Base-by-base conservation (phyloP, 345 rosid genomes). In the Eucalyptus pauciflora region DNA sequence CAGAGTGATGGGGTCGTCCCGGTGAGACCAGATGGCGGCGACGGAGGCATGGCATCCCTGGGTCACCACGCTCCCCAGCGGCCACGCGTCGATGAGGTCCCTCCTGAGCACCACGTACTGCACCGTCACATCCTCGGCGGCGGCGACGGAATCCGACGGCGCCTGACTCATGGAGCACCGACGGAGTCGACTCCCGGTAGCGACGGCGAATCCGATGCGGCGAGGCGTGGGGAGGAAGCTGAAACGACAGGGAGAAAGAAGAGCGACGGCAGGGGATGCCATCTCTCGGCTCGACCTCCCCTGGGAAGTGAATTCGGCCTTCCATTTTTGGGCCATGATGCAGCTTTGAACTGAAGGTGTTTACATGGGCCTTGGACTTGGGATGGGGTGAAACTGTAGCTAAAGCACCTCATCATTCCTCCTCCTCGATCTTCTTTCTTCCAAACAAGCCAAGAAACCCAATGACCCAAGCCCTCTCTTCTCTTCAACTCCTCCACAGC, bases 21-120 rank as follows among this genome's bases (percentile, higher is more conserved):
- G 94, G 90, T 94, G 90, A 49, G 90, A 90, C 98, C 99, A 96
- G 79, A 97, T 93, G 86, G 98, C 99, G 13, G 94, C 89, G 24
- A 97, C 97, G 18, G 99, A 94, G 87, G 99, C 98, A 89, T 98
- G 99, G 88, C 99, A 98, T 14, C 99, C 99, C 90, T 98, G 99
- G 2, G 99, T 95, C 10, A 98, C 96, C 83, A 98, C 94, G 94
- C 99, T 98, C 67, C 98, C 99, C 88, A 93, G 92, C 52, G 99
- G 98, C 99, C 99, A 97, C 67, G 94, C 91, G 88, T 97, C 98
- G 50, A 98, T 94, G n/a, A 98, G 93, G 90, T 98, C 99, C 89
- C 99, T 67, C 89, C 98, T 93, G 45, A 96, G 94, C 89, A 97
- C 98, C 88, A 97, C 96, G 86, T 96, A 97, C 91, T 97, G 98